Base-by-base conservation (phyloP, 306 rosid species). In the Aeschynomene evenia region DNA sequence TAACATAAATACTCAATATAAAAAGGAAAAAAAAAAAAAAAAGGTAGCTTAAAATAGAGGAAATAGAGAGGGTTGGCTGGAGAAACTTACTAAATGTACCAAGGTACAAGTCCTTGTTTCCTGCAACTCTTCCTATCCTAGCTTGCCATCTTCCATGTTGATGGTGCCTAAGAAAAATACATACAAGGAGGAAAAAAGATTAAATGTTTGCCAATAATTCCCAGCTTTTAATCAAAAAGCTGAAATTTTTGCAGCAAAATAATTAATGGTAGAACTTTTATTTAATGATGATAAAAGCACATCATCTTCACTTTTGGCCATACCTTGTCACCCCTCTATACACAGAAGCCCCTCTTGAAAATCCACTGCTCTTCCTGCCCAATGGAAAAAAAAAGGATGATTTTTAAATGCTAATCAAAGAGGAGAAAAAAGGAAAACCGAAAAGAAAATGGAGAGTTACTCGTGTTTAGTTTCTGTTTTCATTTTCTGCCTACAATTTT, bases 61-160 rank as follows among this genome's bases (percentile, higher is more conserved):
- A 6, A 43, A 61, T 20, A 64, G 19, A 45, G 9, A 21, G 31
- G 14, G 48, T 22, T n/a, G 60, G 56, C 71, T 24, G 21, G 61
- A 29, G 19, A 61, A 59, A 81, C 97, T 85, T 80, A 91, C 99
- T 89, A 80, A 95, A 95, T 74, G 99, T 95, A 33, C 99, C 99
- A 23, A 95, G 96, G 89, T 95, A 91, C 85, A 95, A 80, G 78
- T 95, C 99, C 59, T 95, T 95, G 81, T 95, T 95, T 63, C 99
- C 99, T 9, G 99, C 97, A 63, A 95, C 99, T 73, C 99, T 81
- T 66, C 97, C 99, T 37, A 95, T 95, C 39, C 99, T 77, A 70
- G 99, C 99, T 79, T 95, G 99, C 99, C 99, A 95, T 81, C 99
- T 91, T 76, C 99, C 99, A 89, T 95, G 97, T 77, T 95, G 99